Evolutionary conservation across 805 yeast genomes (phyloP).

Genomic region (Ogataea sp.): DNA sequence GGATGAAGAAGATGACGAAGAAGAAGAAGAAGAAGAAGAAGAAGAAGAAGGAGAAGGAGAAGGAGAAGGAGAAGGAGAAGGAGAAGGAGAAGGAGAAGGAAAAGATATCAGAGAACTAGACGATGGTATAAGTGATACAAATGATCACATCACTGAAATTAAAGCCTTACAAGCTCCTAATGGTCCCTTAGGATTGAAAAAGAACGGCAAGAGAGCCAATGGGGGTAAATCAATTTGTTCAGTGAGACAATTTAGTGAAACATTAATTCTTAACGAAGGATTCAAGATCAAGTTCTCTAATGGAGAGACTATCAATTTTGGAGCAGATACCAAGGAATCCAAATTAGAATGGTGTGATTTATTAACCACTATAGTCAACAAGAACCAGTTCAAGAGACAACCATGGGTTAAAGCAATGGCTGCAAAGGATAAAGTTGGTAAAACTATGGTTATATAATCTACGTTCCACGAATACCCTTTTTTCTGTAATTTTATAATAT

Average conservation of each 20-base stretch:
- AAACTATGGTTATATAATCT: too few relatives aligned
- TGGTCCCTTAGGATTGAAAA: neutral
- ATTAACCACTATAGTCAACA: conserved; percentile 46
- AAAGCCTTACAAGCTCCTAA: neutral
- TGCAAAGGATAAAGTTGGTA: conserved; percentile 4
- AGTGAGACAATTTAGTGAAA: conserved; percentile 62
- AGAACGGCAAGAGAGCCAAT: too few relatives aligned
- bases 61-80: too few relatives aligned
- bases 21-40: conserved; percentile 15
- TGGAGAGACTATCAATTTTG: conserved; percentile 77
- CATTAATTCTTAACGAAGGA: conserved; percentile 58
- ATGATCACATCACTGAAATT: neutral
- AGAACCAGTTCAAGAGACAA: conserved; percentile 22
- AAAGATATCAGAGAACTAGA: too few relatives aligned
- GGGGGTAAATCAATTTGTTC: neutral
- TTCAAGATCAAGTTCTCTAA: conserved; percentile 70
- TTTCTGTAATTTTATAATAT: too few relatives aligned
- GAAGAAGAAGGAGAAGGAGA: conserved; percentile 4
- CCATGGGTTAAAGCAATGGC: conserved; percentile 29
- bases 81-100: too few relatives aligned
- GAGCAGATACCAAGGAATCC: conserved; percentile 63
- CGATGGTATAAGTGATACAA: too few relatives aligned
- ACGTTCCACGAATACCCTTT: too few relatives aligned
- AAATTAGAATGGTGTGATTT: conserved; percentile 58
- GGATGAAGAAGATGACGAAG: conserved; percentile 23